Percentiles rank a stretch among this genome's conserved stretches.
Conservation (phyloP, 192 early-diverging fungal species). For the Backusella luteola region DNA sequence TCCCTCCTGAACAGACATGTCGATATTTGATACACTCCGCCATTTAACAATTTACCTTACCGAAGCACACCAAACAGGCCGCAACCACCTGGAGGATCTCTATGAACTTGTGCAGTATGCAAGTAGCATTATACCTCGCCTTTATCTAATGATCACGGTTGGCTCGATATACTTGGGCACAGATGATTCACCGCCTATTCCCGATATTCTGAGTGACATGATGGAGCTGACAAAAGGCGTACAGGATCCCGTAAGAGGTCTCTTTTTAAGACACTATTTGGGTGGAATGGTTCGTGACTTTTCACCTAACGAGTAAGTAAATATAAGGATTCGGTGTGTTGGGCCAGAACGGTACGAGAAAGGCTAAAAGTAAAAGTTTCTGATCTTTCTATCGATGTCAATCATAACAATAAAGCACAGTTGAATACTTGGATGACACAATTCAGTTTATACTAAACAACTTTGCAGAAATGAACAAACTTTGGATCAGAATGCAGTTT, state of each 20-base stretch:
- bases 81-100: constrained; percentile 81
- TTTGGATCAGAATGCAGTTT: constrained; percentile 98
- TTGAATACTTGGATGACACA: constrained; percentile 57
- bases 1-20: constrained; percentile 69
- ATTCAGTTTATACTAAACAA: constrained; percentile 96
- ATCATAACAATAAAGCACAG: background rate
- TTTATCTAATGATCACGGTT: constrained; percentile 99
- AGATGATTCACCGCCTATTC: constrained; percentile 77
- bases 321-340: background rate
- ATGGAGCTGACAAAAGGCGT: constrained; percentile 98
- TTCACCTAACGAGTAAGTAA: constrained; percentile 70
- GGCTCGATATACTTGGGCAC: constrained; percentile 95
- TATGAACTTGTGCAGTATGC: constrained; percentile 99
- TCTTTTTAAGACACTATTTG: constrained; percentile 96
- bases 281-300: constrained; percentile 94
- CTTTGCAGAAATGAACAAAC: constrained; percentile 99
- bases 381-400: background rate
- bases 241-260: constrained; percentile 95
- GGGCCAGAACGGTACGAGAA: background rate
- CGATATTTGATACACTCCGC: constrained; percentile 94
- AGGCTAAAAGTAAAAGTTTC: background rate
- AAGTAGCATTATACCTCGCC: constrained; percentile 95
- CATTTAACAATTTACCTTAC: constrained; percentile 89
- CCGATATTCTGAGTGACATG: constrained; percentile 98
- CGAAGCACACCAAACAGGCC: constrained; percentile 79